Conservation (phyloP, 2,329 filamentous ascomycete species). For the Fusarium caatingaense region DNA sequence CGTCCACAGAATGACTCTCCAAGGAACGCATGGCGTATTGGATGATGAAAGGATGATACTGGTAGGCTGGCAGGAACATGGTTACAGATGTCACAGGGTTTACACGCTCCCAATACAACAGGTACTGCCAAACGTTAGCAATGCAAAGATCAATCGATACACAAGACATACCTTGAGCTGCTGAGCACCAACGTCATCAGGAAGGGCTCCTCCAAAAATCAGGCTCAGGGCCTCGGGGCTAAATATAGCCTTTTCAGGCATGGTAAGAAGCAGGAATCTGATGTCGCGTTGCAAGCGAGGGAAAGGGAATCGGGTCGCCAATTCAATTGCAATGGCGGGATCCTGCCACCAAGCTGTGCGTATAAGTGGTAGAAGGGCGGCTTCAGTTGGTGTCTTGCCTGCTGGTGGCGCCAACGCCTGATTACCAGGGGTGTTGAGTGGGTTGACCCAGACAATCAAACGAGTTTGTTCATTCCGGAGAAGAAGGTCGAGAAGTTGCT, state of each 20-base stretch:
- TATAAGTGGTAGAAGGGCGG: constrained; percentile 71
- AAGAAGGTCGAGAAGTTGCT: constrained; percentile 82
- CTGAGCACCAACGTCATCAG: constrained; percentile 80
- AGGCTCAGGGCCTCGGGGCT: constrained; percentile 87
- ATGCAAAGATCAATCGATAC: background rate
- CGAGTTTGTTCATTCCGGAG: constrained; percentile 87
- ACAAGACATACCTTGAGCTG: constrained; percentile 76
- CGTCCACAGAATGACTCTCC: constrained; percentile 93
- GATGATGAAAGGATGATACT: constrained; percentile 90
- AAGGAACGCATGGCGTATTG: constrained; percentile 97
- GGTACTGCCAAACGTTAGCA: constrained; percentile 66
- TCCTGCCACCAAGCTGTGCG: constrained; percentile 88
- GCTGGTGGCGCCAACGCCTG: constrained; percentile 55
- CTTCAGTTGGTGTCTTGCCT: constrained; percentile 54
- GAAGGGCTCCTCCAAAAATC: constrained; percentile 80
- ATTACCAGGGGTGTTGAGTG: constrained; percentile 69
- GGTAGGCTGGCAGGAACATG: constrained; percentile 90
- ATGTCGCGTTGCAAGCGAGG: constrained; percentile 79
- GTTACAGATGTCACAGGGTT: constrained; percentile 94
- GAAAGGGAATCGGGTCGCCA: constrained; percentile 82
- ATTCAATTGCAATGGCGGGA: constrained; percentile 86
- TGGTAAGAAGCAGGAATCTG: constrained; percentile 81
- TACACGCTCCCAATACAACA: constrained; percentile 92
- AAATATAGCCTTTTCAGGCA: constrained; percentile 82
- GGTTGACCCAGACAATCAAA: constrained; percentile 89